Conservation (phyloP, 2,329 filamentous ascomycete genomes). For the Leptodontidium sp. region DNA sequence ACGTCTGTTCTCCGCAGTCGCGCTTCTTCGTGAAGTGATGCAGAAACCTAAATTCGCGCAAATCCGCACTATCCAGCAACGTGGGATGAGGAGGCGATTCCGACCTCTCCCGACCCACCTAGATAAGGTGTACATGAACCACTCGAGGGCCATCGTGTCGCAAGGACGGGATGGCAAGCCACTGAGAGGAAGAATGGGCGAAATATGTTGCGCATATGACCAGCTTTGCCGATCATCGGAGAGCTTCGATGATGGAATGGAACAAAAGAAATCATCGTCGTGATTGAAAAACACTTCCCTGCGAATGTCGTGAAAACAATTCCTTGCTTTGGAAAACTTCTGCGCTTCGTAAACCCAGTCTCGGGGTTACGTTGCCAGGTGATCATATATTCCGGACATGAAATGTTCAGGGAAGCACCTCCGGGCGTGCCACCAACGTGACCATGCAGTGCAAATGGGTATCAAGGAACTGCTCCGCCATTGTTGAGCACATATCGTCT, state of each 20-base stretch:
- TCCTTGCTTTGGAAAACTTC: neutral
- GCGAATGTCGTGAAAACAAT: neutral
- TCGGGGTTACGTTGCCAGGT: neutral
- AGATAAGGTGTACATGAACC: slow-evolving; percentile 20
- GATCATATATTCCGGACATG: neutral
- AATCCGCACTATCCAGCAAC: slow-evolving; percentile 5
- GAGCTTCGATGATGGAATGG: slow-evolving; percentile 16
- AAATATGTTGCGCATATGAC: slow-evolving; percentile 35
- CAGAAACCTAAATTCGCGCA: slow-evolving; percentile 8
- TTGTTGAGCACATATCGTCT: slow-evolving; percentile 45
- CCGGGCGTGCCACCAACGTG: slow-evolving; percentile 19
- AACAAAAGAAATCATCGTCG: neutral
- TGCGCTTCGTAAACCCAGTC: neutral
- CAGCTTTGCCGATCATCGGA: slow-evolving; percentile 33
- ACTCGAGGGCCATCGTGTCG: slow-evolving; percentile 30
- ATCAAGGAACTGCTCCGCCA: slow-evolving; percentile 34
- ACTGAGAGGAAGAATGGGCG: slow-evolving; percentile 16
- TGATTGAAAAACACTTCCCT: neutral
- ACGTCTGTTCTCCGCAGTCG: slow-evolving; percentile 25
- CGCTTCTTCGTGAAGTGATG: slow-evolving; percentile 16
- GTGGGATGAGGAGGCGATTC: slow-evolving; percentile 25
- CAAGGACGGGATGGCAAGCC: slow-evolving; percentile 19
- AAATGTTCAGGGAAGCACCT: slow-evolving; percentile 8
- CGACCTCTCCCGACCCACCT: slow-evolving; percentile 36
- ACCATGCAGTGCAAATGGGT: slow-evolving; percentile 23